Evolutionary conservation across 2,329 filamentous ascomycete species (phyloP).

Genomic region (Xylaria sp.): DNA sequence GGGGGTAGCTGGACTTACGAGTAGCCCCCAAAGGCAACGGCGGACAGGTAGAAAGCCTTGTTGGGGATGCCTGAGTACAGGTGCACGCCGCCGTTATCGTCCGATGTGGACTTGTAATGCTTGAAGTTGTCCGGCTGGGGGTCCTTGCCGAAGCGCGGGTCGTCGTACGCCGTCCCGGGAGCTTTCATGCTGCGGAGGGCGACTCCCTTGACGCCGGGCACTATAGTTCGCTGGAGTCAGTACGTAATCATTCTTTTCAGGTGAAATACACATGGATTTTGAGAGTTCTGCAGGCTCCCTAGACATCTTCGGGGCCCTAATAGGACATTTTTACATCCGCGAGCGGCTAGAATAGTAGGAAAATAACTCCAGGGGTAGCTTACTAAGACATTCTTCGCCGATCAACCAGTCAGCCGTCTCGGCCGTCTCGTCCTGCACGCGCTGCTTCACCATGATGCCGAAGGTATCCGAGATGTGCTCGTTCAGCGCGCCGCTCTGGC

Average conservation of each 20-base stretch:
- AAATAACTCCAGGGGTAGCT: too few species aligned
- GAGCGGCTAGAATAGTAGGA: too few species aligned
- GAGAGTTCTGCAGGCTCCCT: too few species aligned
- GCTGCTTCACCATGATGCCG: slow-evolving; percentile 67
- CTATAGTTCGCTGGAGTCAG: too few species aligned
- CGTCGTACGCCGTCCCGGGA: slow-evolving; percentile 63
- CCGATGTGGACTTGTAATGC: slow-evolving; percentile 52
- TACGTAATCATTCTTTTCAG: too few species aligned
- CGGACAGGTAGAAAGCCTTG: slow-evolving; percentile 63
- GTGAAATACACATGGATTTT: too few species aligned
- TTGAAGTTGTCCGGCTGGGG: slow-evolving; percentile 62
- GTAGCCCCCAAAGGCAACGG: slow-evolving; percentile 60
- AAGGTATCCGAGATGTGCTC: slow-evolving; percentile 67
- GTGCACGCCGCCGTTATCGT: slow-evolving; percentile 66
- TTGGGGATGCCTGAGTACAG: slow-evolving; percentile 68
- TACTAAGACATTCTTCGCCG: slow-evolving; percentile 62
- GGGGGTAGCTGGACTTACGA: slow-evolving; percentile 39
- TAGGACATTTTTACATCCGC: too few species aligned
- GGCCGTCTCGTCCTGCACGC: slow-evolving; percentile 56
- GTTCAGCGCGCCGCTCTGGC: slow-evolving; percentile 65
- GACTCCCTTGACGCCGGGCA: slow-evolving; percentile 61
- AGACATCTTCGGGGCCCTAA: too few species aligned
- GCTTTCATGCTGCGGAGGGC: slow-evolving; percentile 65
- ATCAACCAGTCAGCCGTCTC: slow-evolving; percentile 64
- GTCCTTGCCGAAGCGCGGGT: slow-evolving; percentile 64